A percentile compares a stretch with the other conserved stretches of the same genome.
These are phyloP conservation scores for Alloascoidea africana DNA, from an alignment of 805 yeast species.

Conservation along the genomic window DNA sequence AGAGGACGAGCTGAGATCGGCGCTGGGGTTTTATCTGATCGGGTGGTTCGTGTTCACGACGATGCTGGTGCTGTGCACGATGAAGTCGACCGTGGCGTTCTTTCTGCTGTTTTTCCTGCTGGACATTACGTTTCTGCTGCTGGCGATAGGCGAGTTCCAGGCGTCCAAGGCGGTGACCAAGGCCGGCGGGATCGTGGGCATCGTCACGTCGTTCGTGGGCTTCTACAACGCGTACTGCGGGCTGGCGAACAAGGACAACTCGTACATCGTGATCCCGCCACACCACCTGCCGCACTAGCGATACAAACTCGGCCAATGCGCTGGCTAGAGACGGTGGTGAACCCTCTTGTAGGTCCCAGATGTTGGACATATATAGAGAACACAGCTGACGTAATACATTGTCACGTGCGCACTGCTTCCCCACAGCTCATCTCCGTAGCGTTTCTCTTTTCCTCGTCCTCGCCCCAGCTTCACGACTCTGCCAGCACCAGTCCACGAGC, in stretches of 20 bases:
- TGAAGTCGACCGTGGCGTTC: constrained; percentile 39
- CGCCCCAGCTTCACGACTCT: no score
- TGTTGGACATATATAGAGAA: no score
- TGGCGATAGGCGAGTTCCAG: constrained; percentile 33
- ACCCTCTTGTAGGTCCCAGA: no score
- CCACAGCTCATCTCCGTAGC: no score
- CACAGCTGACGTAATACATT: no score
- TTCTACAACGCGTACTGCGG: constrained; percentile 55
- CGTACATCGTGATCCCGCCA: no score
- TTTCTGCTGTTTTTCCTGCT: constrained; percentile 30
- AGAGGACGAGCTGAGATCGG: constrained; percentile 22
- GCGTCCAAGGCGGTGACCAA: constrained; percentile 23
- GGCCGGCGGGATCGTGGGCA: constrained; percentile 53
- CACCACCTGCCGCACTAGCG: no score
- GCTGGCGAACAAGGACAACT: constrained; percentile 39
- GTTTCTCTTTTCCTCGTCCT: no score
- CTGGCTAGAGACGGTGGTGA: no score
- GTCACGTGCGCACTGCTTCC: no score
- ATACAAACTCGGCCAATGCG: no score
- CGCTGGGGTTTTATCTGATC: constrained; percentile 31
- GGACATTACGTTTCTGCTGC: constrained; percentile 28
- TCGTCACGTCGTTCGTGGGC: constrained; percentile 39
- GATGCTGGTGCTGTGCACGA: constrained; percentile 28
- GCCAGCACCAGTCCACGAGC: no score
- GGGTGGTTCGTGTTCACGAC: constrained; percentile 40